These are phyloP conservation scores for Geosmithia putterillii DNA, from an alignment of 2,329 filamentous ascomycete species.

Conservation along the genomic window DNA sequence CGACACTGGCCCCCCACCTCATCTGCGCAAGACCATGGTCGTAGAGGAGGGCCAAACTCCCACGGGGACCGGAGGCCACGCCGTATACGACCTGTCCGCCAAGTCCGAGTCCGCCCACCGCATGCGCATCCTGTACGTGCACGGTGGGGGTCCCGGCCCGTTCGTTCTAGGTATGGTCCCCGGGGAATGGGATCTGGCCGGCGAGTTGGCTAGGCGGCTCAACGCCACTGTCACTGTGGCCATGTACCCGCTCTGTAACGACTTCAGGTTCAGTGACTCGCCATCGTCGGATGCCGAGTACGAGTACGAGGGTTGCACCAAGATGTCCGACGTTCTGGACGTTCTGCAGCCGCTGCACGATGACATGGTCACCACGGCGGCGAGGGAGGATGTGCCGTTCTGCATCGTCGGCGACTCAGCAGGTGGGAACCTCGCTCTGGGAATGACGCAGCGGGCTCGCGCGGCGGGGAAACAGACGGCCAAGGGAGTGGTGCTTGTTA, in stretches of 20 bases:
- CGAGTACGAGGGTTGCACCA: too few relatives aligned
- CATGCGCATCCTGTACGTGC: constrained; percentile 16
- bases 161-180: constrained; percentile 15
- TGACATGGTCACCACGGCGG: constrained; percentile 11
- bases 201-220: constrained; percentile 13
- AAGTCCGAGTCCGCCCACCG: constrained; percentile 15
- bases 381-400: constrained; percentile 13
- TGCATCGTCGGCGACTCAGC: constrained; percentile 17
- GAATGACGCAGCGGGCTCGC: constrained; percentile 15
- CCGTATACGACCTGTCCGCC: constrained; percentile 15
- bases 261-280: too few relatives aligned
- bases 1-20: constrained; percentile 3
- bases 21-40: constrained; percentile 11
- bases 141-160: constrained; percentile 17
- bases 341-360: constrained; percentile 17
- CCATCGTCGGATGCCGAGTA: too few relatives aligned
- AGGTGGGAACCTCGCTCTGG: constrained; percentile 16
- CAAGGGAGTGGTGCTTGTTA: constrained; percentile 13
- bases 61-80: constrained; percentile 6
- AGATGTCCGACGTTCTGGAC: constrained; percentile 18
- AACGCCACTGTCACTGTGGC: constrained; percentile 17
- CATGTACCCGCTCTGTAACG: constrained; percentile 17
- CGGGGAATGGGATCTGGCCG: constrained; percentile 15
- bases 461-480: constrained; percentile 11
- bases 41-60: constrained; percentile 10